Conservation (phyloP, 768 basidiomycete species). For the Paxillus rubicundulus region DNA sequence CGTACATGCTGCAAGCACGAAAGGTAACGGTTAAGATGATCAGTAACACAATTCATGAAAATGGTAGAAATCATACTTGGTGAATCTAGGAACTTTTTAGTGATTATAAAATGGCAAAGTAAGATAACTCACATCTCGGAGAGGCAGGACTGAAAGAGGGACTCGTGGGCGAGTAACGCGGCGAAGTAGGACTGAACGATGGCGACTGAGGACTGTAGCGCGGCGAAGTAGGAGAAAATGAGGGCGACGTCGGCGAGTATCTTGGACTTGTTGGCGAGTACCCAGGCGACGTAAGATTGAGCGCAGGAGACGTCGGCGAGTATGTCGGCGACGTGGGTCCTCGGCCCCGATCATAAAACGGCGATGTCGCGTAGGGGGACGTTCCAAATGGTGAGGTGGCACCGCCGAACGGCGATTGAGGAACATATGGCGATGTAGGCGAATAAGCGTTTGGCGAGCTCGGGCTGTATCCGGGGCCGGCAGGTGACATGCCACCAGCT, state of each 20-base stretch:
- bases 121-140: slow-evolving; percentile 67
- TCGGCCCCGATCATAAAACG: slow-evolving; percentile 69
- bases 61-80: slow-evolving; percentile 57
- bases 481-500: slow-evolving; percentile 87
- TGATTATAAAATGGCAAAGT: neutral
- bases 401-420: slow-evolving; percentile 80
- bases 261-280: slow-evolving; percentile 68
- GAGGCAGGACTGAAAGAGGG: slow-evolving; percentile 93
- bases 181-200: slow-evolving; percentile 87
- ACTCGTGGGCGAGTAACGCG: slow-evolving; percentile 84
- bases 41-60: slow-evolving; percentile 20
- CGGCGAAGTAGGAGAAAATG: slow-evolving; percentile 83
- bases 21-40: slow-evolving; percentile 5
- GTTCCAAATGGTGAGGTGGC: slow-evolving; percentile 81
- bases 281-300: slow-evolving; percentile 78
- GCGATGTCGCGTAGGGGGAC: slow-evolving; percentile 82
- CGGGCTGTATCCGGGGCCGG: slow-evolving; percentile 83
- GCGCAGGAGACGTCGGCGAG: slow-evolving; percentile 83
- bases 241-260: slow-evolving; percentile 83
- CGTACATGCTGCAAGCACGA: slow-evolving; percentile 56
- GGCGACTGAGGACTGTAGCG: slow-evolving; percentile 88
- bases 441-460: slow-evolving; percentile 89
- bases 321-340: slow-evolving; percentile 78
- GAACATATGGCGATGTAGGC: slow-evolving; percentile 87
- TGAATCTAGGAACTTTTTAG: slow-evolving; percentile 51